These are phyloP conservation scores for Eudorina sp. DNA, from an alignment of 139 green algal genomes.

Conservation along the genomic window DNA sequence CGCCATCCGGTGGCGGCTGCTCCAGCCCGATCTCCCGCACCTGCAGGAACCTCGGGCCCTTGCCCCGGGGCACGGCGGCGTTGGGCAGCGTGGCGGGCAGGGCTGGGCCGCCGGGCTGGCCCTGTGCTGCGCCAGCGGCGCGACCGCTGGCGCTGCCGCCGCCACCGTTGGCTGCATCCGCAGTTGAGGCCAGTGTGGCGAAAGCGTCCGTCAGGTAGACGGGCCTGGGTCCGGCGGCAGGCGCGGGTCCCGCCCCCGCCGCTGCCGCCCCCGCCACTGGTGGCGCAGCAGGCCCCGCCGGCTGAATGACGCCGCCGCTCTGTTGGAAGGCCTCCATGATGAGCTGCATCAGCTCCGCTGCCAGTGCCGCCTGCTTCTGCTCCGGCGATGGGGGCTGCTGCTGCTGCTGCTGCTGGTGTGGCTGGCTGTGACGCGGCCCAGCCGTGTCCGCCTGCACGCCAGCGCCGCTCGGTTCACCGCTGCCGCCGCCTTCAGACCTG, in stretches of 20 bases:
- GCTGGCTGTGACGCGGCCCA: too few species aligned
- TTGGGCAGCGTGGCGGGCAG: conserved; percentile 44
- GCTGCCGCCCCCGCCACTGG: neutral
- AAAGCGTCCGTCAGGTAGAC: neutral
- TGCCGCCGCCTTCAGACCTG: too few species aligned
- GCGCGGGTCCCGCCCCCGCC: neutral
- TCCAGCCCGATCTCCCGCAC: conserved; percentile 18
- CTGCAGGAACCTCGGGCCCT: conserved; percentile 34
- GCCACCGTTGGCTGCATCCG: too few species aligned
- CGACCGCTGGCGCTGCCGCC: neutral
- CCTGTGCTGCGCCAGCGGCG: neutral
- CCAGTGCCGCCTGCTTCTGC: neutral
- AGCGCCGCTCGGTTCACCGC: too few species aligned
- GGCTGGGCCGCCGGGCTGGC: neutral
- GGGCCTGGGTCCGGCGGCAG: neutral
- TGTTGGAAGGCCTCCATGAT: conserved; percentile 49
- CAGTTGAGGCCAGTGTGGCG: neutral
- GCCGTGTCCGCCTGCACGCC: too few species aligned
- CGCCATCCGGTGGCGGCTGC: neutral
- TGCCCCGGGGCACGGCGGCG: conserved; percentile 19
- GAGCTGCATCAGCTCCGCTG: conserved; percentile 34
- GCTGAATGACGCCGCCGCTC: conserved; percentile 34
- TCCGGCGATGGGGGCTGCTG: neutral
- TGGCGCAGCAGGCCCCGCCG: neutral
- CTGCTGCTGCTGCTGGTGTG: too few species aligned